Conservation (phyloP, 1,139 yeast genomes). For the Zygosaccharomyces pseudobailii region DNA sequence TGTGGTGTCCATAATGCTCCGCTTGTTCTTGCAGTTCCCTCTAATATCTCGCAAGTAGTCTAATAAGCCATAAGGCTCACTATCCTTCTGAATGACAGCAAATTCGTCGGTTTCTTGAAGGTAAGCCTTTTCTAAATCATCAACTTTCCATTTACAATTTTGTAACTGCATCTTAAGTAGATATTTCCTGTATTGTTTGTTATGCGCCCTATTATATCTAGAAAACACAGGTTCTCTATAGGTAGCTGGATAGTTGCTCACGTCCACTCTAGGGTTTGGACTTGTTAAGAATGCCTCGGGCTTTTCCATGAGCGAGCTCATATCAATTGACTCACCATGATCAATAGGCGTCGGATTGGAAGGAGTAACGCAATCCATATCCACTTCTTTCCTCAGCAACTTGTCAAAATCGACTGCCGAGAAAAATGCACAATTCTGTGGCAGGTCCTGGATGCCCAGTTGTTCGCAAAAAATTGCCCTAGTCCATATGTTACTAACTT, state of each 20-base stretch:
- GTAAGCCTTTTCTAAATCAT: conserved; percentile 23
- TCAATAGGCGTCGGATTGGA: conserved; percentile 70
- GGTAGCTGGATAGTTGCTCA: conserved; percentile 17
- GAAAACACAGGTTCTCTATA: conserved; percentile 30
- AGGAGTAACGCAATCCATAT: conserved; percentile 84
- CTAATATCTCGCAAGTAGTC: conserved; percentile 24
- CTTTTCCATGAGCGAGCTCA: conserved; percentile 46
- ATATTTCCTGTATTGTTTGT: conserved; percentile 25
- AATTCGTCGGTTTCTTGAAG: conserved; percentile 16
- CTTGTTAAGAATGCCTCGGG: conserved; percentile 23
- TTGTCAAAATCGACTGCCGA: conserved; percentile 89
- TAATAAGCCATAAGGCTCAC: conserved; percentile 17
- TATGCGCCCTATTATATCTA: conserved; percentile 23
- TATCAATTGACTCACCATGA: conserved; percentile 74
- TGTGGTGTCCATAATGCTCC: conserved; percentile 20
- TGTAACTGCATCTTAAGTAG: conserved; percentile 31
- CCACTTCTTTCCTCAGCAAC: conserved; percentile 84
- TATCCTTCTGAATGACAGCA: conserved; percentile 11
- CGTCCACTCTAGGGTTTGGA: conserved; percentile 16
- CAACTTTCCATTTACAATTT: conserved; percentile 21
- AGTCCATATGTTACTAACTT: conserved; percentile 91
- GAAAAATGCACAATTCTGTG: conserved; percentile 94
- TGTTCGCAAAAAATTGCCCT: conserved; percentile 94
- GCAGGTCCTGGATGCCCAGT: conserved; percentile 81
- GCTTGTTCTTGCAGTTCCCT: conserved; percentile 18